These are phyloP conservation scores for Neonectria neomacrospora DNA, from an alignment of 2,329 filamentous ascomycete species.

Conservation along the genomic window DNA sequence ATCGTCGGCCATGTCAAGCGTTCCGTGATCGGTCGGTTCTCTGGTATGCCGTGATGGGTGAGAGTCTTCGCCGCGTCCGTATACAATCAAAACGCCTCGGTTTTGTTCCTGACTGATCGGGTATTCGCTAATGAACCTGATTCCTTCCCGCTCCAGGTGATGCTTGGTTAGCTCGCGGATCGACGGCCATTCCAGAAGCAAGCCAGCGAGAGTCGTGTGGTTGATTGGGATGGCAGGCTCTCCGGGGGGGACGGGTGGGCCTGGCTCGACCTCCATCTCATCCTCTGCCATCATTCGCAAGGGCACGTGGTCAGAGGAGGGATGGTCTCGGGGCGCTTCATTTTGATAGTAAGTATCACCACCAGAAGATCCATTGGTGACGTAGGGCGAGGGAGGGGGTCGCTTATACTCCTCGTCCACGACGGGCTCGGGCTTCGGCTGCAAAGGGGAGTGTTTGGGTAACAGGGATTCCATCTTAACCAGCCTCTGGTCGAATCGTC, in stretches of 20 bases:
- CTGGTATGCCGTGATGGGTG: slow-evolving; percentile 65
- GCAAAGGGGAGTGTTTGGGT: slow-evolving; percentile 33
- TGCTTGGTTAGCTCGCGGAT: slow-evolving; percentile 72
- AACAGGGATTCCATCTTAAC: slow-evolving; percentile 49
- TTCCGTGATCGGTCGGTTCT: slow-evolving; percentile 53
- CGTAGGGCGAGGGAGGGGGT: slow-evolving; percentile 36
- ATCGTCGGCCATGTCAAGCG: slow-evolving; percentile 58
- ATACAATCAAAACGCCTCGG: slow-evolving; percentile 78
- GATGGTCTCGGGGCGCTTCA: slow-evolving; percentile 43
- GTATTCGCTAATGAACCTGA: slow-evolving; percentile 73
- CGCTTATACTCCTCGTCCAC: slow-evolving; percentile 47
- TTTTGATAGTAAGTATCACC: slow-evolving; percentile 36
- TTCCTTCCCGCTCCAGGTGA: slow-evolving; percentile 59
- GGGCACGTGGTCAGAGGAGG: slow-evolving; percentile 42
- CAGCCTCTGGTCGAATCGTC: slow-evolving; percentile 52
- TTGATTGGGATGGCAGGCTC: slow-evolving; percentile 81
- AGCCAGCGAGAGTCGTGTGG: slow-evolving; percentile 90
- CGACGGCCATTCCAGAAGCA: slow-evolving; percentile 78
- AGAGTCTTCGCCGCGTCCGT: slow-evolving; percentile 81
- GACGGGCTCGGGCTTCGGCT: slow-evolving; percentile 44
- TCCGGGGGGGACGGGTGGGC: slow-evolving; percentile 64
- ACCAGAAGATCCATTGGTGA: slow-evolving; percentile 35
- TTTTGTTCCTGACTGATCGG: slow-evolving; percentile 80
- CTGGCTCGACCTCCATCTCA: slow-evolving; percentile 62
- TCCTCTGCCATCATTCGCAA: slow-evolving; percentile 55